Percentiles rank a stretch among this genome's conserved stretches.
Evolutionary conservation across 2,329 filamentous ascomycete species (phyloP).

Genomic region (Cladophialophora bantiana): DNA sequence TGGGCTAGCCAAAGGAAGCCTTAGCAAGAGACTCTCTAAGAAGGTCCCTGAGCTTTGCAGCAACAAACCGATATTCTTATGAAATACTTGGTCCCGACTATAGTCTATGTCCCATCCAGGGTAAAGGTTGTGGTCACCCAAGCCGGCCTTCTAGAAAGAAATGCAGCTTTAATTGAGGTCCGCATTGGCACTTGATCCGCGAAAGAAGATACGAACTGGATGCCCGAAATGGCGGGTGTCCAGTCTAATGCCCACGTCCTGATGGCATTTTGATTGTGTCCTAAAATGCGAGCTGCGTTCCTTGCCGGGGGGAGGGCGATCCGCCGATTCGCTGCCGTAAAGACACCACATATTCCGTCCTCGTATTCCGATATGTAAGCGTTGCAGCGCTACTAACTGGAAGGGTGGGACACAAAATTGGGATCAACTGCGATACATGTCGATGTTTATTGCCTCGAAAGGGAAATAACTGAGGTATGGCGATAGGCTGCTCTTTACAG

Average conservation of each 20-base stretch:
- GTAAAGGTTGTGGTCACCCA: background rate
- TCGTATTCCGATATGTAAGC: no score
- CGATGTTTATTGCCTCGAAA: no score
- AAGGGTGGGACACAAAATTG: no score
- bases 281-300: background rate
- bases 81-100: background rate
- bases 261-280: background rate
- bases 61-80: background rate
- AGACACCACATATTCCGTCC: no score
- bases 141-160: background rate
- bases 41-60: background rate
- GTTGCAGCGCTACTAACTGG: no score
- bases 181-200: no score
- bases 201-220: no score
- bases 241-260: background rate
- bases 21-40: background rate
- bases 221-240: background rate
- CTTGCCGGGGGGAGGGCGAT: background rate
- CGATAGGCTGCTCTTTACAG: no score
- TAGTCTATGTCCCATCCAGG: background rate
- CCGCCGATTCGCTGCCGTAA: no score
- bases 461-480: no score
- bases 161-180: background rate
- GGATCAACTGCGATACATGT: no score
- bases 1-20: background rate